A percentile compares a stretch with the other conserved stretches of the same genome.
Evolutionary conservation across 768 basidiomycete genomes (phyloP).

Genomic region (Glaciozyma antarctica): DNA sequence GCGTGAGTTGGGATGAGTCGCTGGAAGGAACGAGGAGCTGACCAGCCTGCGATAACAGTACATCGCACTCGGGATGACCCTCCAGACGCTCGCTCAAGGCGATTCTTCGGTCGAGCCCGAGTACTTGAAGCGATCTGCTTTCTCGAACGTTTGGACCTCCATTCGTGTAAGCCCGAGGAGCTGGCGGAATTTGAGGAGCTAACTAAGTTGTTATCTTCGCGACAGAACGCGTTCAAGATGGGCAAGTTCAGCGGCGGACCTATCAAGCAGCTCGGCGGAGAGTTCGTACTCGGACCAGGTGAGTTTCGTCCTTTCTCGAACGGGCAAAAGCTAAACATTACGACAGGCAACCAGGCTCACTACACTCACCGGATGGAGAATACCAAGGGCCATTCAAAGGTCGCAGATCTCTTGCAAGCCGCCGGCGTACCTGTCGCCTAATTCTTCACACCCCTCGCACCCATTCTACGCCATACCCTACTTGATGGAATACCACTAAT

Average conservation of each 20-base stretch:
- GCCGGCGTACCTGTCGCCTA: not conserved
- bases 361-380: not conserved
- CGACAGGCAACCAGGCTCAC: not conserved
- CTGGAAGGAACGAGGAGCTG: not conserved
- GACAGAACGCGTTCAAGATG: slow-evolving; percentile 58
- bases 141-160: not conserved
- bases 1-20: not conserved
- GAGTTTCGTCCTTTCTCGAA: not conserved
- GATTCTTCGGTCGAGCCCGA: slow-evolving; percentile 13
- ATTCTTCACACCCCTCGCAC: too few relatives aligned
- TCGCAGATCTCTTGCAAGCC: not conserved
- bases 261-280: slow-evolving; percentile 9
- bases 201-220: slow-evolving; percentile 49
- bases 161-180: not conserved
- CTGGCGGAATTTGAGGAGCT: not conserved
- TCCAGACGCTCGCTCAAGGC: slow-evolving; percentile 38
- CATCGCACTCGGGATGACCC: slow-evolving; percentile 1
- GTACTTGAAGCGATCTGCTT: not conserved
- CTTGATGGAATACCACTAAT: too few relatives aligned
- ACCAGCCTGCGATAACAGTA: not conserved
- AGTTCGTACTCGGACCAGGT: slow-evolving; percentile 32
- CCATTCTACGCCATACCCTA: too few relatives aligned
- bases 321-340: not conserved
- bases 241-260: slow-evolving; percentile 42
- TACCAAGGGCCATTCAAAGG: not conserved